Conservation (phyloP, 2,329 filamentous ascomycete species). For the Graphilbum sp. region DNA sequence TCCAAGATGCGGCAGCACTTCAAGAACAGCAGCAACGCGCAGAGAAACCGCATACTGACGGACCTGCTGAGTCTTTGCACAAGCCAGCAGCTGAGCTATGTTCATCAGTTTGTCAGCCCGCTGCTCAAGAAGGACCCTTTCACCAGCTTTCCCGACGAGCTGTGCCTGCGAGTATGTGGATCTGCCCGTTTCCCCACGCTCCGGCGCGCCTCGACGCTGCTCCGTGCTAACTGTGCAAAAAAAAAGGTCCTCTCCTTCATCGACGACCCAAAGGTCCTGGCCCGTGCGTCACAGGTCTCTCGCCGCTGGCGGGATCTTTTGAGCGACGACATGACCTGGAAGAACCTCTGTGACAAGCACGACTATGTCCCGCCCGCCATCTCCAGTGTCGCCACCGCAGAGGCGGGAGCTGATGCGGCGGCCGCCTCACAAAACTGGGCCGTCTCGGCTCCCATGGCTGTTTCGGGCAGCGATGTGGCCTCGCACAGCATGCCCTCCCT, state of each 20-base stretch:
- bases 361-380: constrained; percentile 57
- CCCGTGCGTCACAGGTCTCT: constrained; percentile 90
- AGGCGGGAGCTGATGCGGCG: constrained; percentile 13
- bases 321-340: constrained; percentile 96
- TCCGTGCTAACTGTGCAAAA: too few species aligned
- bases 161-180: constrained; percentile 63
- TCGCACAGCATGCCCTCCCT: constrained; percentile 28
- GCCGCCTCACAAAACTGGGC: constrained; percentile 15
- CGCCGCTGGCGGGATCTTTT: constrained; percentile 83
- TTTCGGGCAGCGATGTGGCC: constrained; percentile 16
- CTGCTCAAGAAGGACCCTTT: constrained; percentile 94
- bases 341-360: constrained; percentile 89
- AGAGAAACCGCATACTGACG: constrained; percentile 67
- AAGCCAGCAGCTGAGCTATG: constrained; percentile 86
- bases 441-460: constrained; percentile 16
- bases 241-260: constrained; percentile 81
- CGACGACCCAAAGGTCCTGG: constrained; percentile 87
- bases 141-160: constrained; percentile 75
- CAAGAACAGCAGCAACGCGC: constrained; percentile 54
- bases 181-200: too few species aligned
- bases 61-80: constrained; percentile 89
- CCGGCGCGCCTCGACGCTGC: too few species aligned
- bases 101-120: constrained; percentile 89
- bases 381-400: constrained; percentile 25
- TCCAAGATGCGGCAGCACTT: constrained; percentile 69